Conservation (phyloP, 768 basidiomycete species). For the Exidia glandulosa region DNA sequence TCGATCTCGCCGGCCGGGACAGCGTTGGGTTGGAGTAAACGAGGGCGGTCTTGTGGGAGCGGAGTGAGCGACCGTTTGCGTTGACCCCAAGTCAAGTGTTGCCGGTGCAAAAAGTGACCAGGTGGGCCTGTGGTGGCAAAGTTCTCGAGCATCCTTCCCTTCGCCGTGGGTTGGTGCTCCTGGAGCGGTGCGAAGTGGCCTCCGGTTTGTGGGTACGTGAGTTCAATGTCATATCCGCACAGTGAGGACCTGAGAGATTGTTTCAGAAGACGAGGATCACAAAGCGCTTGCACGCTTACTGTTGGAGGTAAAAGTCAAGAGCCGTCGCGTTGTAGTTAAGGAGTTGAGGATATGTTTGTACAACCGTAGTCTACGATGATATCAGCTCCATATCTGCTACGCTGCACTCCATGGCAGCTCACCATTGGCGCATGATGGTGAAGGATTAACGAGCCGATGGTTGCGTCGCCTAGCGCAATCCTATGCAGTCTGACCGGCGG, state of each 20-base stretch:
- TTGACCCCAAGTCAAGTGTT: background rate
- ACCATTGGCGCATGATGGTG: slow-evolving; percentile 49
- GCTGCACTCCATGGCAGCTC: slow-evolving; percentile 8
- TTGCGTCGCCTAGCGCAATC: slow-evolving; percentile 61
- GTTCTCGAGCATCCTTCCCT: background rate
- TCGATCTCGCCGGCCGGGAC: too few species aligned
- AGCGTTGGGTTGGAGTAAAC: too few species aligned
- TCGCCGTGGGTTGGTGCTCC: slow-evolving; percentile 1
- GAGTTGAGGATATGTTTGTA: slow-evolving; percentile 67
- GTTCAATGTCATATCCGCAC: slow-evolving; percentile 54
- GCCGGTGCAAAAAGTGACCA: background rate
- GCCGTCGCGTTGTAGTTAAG: slow-evolving; percentile 61
- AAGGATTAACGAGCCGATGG: slow-evolving; percentile 38
- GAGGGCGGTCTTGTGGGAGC: too few species aligned
- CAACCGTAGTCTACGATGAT: slow-evolving; percentile 35
- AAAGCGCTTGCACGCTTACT: slow-evolving; percentile 33
- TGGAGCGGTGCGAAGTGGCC: slow-evolving; percentile 32
- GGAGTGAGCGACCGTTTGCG: background rate
- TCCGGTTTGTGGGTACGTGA: slow-evolving; percentile 55
- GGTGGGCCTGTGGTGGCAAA: background rate
- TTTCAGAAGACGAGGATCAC: background rate
- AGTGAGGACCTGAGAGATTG: slow-evolving; percentile 35
- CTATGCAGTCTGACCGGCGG: slow-evolving; percentile 60
- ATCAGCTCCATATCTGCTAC: background rate
- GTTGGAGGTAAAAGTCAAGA: slow-evolving; percentile 47